Evolutionary conservation across 2,329 filamentous ascomycete genomes (phyloP).

Genomic region (Zymoseptoria brevis): DNA sequence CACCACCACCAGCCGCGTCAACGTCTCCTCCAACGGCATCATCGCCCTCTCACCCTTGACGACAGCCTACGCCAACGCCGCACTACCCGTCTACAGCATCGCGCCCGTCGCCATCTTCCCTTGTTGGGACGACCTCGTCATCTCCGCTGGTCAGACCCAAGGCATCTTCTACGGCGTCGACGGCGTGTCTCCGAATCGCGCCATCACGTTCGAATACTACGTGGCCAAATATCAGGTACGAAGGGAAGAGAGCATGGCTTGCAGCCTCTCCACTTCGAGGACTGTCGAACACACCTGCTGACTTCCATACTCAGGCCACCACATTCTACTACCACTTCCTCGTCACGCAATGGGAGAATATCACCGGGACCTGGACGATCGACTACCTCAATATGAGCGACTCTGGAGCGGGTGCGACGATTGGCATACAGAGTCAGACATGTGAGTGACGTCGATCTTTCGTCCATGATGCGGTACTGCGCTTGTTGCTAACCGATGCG

Average conservation of each 20-base stretch:
- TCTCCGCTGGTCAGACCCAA: conserved; percentile 11
- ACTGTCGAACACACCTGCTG: background rate
- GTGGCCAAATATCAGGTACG: background rate
- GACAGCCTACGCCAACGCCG: background rate
- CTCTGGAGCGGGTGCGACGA: conserved; percentile 3
- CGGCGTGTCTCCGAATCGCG: conserved; percentile 3
- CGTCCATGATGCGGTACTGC: too few species aligned
- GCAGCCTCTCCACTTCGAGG: background rate
- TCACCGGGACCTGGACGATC: conserved; percentile 3
- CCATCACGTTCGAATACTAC: conserved; percentile 16
- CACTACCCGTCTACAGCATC: conserved; percentile 2
- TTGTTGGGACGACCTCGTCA: conserved; percentile 19
- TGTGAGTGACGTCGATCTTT: background rate
- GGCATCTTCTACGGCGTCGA: conserved; percentile 20
- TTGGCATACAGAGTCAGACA: conserved; percentile 8
- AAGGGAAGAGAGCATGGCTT: background rate
- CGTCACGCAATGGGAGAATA: conserved; percentile 3
- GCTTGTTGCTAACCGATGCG: too few species aligned
- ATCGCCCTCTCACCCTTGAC: background rate
- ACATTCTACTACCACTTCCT: conserved; percentile 18
- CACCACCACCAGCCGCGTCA: background rate
- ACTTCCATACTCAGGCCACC: conserved; percentile 1
- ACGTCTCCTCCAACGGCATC: conserved; percentile 1
- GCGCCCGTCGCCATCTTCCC: conserved; percentile 7
- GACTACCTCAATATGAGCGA: conserved; percentile 12